A percentile compares a stretch with the other conserved stretches of the same genome.
phyloP scores from a whole-genome alignment of 768 basidiomycete species.

The Hypholoma fasciculare region DNA sequence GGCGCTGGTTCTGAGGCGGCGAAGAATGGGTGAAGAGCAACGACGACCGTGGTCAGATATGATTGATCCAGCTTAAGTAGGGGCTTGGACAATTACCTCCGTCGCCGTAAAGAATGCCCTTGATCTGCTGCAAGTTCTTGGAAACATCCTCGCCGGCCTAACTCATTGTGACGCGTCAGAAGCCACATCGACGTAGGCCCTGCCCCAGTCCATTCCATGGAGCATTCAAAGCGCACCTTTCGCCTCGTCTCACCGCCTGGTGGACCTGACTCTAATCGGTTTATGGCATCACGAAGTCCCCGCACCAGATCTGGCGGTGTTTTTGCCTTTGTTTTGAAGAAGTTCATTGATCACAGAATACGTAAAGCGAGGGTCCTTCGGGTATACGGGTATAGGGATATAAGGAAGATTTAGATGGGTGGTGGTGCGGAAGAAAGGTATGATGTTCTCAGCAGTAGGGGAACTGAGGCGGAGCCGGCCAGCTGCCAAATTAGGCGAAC shows the following conservation, averaged over 20 bases:
- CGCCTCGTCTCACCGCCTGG: slow-evolving; percentile 76
- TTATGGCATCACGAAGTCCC: slow-evolving; percentile 76
- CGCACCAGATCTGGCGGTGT: slow-evolving; percentile 88
- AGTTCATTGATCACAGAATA: slow-evolving; percentile 63
- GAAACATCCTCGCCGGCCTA: slow-evolving; percentile 90
- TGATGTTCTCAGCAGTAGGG: slow-evolving; percentile 10
- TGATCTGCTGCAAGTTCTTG: slow-evolving; percentile 89
- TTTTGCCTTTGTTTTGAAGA: slow-evolving; percentile 90
- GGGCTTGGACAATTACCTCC: slow-evolving; percentile 55
- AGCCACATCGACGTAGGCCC: not conserved
- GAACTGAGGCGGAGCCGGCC: slow-evolving; percentile 15
- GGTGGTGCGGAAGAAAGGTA: slow-evolving; percentile 10
- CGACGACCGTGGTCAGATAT: not conserved
- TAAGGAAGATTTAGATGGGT: slow-evolving; percentile 7
- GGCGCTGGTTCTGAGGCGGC: slow-evolving; percentile 64
- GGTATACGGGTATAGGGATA: not conserved
- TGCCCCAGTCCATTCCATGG: not conserved
- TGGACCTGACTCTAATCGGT: slow-evolving; percentile 70
- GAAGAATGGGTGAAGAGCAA: not conserved
- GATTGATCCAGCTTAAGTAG: not conserved
- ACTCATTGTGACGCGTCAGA: not conserved
- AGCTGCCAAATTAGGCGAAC: slow-evolving; percentile 24
- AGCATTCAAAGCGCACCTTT: slow-evolving; percentile 55
- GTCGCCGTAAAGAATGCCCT: slow-evolving; percentile 84
- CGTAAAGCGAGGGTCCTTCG: too few relatives aligned